phyloP scores from a whole-genome alignment of 306 rosid species.

The Castanea sativa region DNA sequence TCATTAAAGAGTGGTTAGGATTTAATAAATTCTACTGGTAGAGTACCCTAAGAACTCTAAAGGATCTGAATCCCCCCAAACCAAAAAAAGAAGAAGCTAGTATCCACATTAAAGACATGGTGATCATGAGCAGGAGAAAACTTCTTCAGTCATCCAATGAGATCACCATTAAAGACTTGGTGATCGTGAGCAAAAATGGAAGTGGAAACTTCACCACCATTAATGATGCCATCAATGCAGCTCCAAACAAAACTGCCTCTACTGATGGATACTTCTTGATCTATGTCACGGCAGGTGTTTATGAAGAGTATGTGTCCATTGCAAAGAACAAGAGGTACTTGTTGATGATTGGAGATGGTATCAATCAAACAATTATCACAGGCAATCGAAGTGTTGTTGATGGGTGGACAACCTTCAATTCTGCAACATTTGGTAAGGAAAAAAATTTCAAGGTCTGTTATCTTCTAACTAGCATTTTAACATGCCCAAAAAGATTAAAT shows the following conservation, averaged over 20 bases:
- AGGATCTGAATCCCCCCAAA: too few species aligned
- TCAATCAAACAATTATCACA: slow-evolving; percentile 2
- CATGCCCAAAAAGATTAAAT: neutral
- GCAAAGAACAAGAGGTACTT: neutral
- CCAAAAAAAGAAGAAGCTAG: too few species aligned
- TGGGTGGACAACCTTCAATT: slow-evolving; percentile 2
- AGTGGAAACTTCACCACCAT: slow-evolving; percentile 1
- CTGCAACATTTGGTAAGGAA: neutral
- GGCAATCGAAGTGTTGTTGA: neutral
- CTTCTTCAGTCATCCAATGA: neutral
- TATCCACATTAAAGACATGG: too few species aligned
- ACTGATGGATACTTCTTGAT: slow-evolving; percentile 1
- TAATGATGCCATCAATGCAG: neutral
- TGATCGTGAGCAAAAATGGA: neutral
- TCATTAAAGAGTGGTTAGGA: too few species aligned
- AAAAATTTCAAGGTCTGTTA: neutral
- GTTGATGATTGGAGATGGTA: slow-evolving; percentile 3
- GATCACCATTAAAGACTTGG: neutral
- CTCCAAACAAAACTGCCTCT: neutral
- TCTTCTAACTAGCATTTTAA: neutral
- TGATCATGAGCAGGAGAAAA: neutral
- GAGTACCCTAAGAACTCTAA: too few species aligned
- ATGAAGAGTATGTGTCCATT: slow-evolving; percentile 2
- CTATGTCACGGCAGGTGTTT: neutral
- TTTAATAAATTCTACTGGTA: too few species aligned